Evolutionary conservation across 1,284 basidiomycete species (phyloP).

Genomic region (Trametes sp.): DNA sequence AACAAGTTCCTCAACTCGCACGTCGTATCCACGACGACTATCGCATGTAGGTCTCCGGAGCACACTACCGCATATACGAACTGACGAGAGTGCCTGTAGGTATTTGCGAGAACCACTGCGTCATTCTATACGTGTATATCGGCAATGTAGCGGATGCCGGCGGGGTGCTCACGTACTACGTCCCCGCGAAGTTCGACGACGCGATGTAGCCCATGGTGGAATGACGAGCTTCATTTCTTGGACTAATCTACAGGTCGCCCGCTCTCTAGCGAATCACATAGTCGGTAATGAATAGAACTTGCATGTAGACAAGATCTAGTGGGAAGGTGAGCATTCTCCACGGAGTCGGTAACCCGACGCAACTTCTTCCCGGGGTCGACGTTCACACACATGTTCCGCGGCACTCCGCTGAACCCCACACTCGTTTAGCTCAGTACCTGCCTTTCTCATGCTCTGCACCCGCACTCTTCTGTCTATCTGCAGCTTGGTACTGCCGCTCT

Average conservation of each 20-base stretch:
- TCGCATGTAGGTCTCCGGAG: constrained; percentile 71
- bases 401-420: not conserved
- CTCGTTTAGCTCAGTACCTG: too few species aligned
- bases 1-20: constrained; percentile 87
- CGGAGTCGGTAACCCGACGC: too few species aligned
- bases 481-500: not conserved
- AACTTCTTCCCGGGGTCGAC: not conserved
- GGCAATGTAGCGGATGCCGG: constrained; percentile 84
- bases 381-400: not conserved
- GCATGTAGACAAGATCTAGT: too few species aligned
- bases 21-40: constrained; percentile 85
- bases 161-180: constrained; percentile 90
- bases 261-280: too few species aligned
- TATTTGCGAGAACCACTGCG: constrained; percentile 84
- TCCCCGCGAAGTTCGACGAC: constrained; percentile 68
- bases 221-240: too few species aligned
- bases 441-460: not conserved
- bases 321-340: not conserved
- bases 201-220: constrained; percentile 3
- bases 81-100: constrained; percentile 51
- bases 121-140: constrained; percentile 92
- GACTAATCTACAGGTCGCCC: too few species aligned
- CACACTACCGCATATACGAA: too few species aligned
- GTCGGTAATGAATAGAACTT: too few species aligned
- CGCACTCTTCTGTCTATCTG: too few species aligned